Percentiles rank a stretch among this genome's conserved stretches.
Evolutionary conservation across 768 basidiomycete genomes (phyloP).

Genomic region (Leccinum uliginosum): DNA sequence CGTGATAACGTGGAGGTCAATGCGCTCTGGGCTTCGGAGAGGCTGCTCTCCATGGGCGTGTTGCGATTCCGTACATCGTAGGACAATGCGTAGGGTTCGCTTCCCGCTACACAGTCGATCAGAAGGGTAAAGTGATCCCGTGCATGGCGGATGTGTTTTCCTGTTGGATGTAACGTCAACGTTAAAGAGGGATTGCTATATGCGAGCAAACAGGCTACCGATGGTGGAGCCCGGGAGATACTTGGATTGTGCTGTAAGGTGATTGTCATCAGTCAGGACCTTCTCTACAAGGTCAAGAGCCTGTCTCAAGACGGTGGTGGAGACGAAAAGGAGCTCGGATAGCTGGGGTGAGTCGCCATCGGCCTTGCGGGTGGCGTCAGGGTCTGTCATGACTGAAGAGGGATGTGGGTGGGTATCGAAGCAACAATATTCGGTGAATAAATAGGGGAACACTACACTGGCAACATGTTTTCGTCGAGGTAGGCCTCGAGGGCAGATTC

Average conservation of each 20-base stretch:
- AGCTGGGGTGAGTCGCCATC: slow-evolving; percentile 31
- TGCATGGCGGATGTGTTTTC: slow-evolving; percentile 84
- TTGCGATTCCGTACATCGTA: slow-evolving; percentile 76
- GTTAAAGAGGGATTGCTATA: neutral
- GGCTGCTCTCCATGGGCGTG: slow-evolving; percentile 78
- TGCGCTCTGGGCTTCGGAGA: slow-evolving; percentile 53
- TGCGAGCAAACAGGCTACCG: slow-evolving; percentile 39
- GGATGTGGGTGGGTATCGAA: neutral
- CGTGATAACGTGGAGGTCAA: slow-evolving; percentile 52
- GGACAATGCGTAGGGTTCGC: slow-evolving; percentile 52
- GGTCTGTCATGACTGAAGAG: slow-evolving; percentile 15
- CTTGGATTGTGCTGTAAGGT: slow-evolving; percentile 64
- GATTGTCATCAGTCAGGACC: slow-evolving; percentile 60
- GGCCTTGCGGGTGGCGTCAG: slow-evolving; percentile 8
- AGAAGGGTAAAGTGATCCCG: slow-evolving; percentile 78
- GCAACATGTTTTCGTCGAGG: slow-evolving; percentile 17
- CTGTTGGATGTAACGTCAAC: slow-evolving; percentile 33
- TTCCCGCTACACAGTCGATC: slow-evolving; percentile 46
- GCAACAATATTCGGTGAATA: slow-evolving; percentile 1
- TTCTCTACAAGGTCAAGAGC: slow-evolving; percentile 70
- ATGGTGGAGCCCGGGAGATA: slow-evolving; percentile 86
- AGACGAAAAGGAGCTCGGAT: slow-evolving; percentile 59
- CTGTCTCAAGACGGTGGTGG: slow-evolving; percentile 63
- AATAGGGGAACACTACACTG: slow-evolving; percentile 15
- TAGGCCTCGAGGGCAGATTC: slow-evolving; percentile 22